These are phyloP conservation scores for Beauveria varroae DNA, from an alignment of 2,329 filamentous ascomycete genomes.

Conservation along the genomic window DNA sequence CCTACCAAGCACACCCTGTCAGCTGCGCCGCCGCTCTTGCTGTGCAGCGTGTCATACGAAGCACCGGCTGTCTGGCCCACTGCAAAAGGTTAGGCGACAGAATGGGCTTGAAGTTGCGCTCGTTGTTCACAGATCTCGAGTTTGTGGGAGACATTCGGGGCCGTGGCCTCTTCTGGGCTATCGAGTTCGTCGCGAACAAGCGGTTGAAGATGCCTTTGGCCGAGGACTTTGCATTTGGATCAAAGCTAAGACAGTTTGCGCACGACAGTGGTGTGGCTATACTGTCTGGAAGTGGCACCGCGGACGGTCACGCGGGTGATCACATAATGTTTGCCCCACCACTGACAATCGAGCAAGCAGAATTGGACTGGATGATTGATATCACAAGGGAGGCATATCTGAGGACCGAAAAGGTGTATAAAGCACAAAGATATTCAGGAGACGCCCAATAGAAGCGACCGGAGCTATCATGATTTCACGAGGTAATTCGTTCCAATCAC, in stretches of 20 bases:
- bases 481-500: too few species aligned
- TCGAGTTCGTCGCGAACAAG: slow-evolving; percentile 1
- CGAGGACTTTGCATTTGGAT: not conserved
- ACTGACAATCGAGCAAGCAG: not conserved
- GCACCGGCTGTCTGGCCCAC: not conserved
- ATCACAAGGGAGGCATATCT: not conserved
- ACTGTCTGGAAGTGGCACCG: not conserved
- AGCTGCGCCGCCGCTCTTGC: slow-evolving; percentile 19
- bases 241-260: not conserved
- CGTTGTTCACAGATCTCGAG: not conserved
- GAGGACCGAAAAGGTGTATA: not conserved
- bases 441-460: too few species aligned
- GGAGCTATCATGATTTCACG: too few species aligned
- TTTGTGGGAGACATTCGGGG: slow-evolving; percentile 24
- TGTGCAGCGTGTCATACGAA: slow-evolving; percentile 37
- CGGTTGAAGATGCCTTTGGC: not conserved
- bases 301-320: not conserved
- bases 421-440: not conserved
- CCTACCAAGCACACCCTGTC: slow-evolving; percentile 1
- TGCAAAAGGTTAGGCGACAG: slow-evolving; percentile 12
- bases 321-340: not conserved
- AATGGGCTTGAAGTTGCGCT: not conserved
- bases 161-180: slow-evolving; percentile 23
- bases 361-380: not conserved
- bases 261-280: not conserved